A percentile compares a stretch with the other conserved stretches of the same genome.
These are phyloP conservation scores for Nemania diffusa DNA, from an alignment of 2,329 filamentous ascomycete genomes.

Conservation along the genomic window DNA sequence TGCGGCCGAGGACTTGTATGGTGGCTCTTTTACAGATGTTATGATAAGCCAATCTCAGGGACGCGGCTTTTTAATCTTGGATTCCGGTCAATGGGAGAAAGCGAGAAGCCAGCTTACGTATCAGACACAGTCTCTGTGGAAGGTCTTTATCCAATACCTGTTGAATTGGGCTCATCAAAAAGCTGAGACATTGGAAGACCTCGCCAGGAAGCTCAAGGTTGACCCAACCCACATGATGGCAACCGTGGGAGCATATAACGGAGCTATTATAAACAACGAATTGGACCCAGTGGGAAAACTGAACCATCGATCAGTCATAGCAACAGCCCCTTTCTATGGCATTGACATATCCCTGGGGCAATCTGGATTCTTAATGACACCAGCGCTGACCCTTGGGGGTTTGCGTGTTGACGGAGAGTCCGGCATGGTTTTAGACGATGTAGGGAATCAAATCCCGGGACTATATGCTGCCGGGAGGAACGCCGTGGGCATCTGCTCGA, in stretches of 20 bases:
- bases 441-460: not conserved
- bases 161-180: too few species aligned
- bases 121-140: too few species aligned
- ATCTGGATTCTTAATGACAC: not conserved
- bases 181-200: too few species aligned
- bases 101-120: too few species aligned
- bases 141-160: too few species aligned
- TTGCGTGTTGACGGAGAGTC: not conserved
- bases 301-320: not conserved
- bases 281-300: not conserved
- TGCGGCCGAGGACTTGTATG: not conserved
- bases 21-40: too few species aligned
- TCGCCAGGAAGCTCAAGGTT: too few species aligned
- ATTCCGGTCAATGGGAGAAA: too few species aligned
- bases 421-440: not conserved
- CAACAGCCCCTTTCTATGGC: not conserved
- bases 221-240: too few species aligned
- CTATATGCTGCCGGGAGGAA: conserved; percentile 3
- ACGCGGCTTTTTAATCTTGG: too few species aligned
- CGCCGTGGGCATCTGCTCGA: not conserved
- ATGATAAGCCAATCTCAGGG: too few species aligned
- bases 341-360: not conserved
- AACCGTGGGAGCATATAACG: not conserved
- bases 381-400: not conserved
- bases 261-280: not conserved